Evolutionary conservation across 306 rosid species (phyloP).

Genomic region (Gastrolobium bilobum): DNA sequence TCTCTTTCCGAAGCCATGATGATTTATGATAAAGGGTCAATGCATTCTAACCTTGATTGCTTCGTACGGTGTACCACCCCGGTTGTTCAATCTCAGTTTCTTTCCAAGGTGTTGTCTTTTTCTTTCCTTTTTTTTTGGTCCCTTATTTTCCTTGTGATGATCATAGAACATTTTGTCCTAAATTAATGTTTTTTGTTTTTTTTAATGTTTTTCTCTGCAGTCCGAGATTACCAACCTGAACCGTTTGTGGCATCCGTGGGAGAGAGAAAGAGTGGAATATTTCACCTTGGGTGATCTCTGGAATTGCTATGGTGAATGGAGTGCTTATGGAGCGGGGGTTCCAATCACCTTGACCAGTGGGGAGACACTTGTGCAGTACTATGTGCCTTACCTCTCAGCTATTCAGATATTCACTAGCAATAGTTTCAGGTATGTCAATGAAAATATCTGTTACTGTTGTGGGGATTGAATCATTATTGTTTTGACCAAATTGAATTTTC

Average conservation of each 20-base stretch:
- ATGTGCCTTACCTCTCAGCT: conserved; percentile 97
- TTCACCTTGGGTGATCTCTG: conserved; percentile 87
- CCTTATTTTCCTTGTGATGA: background rate
- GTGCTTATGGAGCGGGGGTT: conserved; percentile 97
- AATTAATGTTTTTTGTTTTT: background rate
- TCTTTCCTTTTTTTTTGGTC: background rate
- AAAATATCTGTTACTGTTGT: background rate
- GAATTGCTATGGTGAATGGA: conserved; percentile 95
- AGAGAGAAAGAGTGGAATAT: conserved; percentile 87
- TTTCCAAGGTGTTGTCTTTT: conserved; percentile 70
- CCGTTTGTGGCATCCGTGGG: conserved; percentile 97
- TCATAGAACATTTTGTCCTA: background rate
- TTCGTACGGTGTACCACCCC: conserved; percentile 90
- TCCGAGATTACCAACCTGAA: conserved; percentile 80
- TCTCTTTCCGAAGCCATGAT: conserved; percentile 54
- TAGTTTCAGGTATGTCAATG: conserved; percentile 62
- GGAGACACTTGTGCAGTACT: conserved; percentile 89
- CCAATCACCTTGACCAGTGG: conserved; percentile 71
- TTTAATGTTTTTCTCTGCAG: conserved; percentile 46
- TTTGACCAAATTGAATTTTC: conserved; percentile 21
- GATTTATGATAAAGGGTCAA: conserved; percentile 73
- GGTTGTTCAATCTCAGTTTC: conserved; percentile 77
- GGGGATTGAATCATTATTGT: conserved; percentile 29
- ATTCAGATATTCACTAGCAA: conserved; percentile 94
- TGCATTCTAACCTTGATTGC: conserved; percentile 86